Evolutionary conservation across 2,329 filamentous ascomycete genomes (phyloP), one percentile per base, ranked within the genome.

Genomic region (Fusarium oligoseptatum): DNA sequence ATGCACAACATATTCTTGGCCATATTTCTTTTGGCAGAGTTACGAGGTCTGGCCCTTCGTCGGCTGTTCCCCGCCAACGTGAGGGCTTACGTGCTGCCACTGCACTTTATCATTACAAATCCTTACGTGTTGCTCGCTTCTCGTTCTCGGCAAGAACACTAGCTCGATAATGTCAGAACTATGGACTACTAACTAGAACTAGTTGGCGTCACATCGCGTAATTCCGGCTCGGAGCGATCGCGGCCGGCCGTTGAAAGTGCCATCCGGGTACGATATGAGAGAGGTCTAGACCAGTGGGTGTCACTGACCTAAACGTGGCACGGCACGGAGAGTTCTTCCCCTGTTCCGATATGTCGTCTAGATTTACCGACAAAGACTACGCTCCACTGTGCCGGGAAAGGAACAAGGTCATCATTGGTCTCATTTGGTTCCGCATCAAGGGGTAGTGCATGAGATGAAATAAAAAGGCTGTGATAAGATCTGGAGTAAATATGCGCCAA

Each of bases 191-290:
- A 60, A 64, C 1, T 15, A 3, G n/a, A 7, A 57, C 2, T 89
- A 43, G 89, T 91, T 0, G 89, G 87, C 0, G 87, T 89, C 81
- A 88, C 86, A 0, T 89, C 87, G 2, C 85, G 88, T 55, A 92
- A 92, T 73, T 86, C 89, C 0, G 89, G 89, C 52, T 87, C 87
- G 3, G 90, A 92, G 2, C 84, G 89, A 10, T 90, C 88, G 12
- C 82, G 90, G 89, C 90, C 82, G 90, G 89, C 90, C 0, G 87
- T 92, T 2, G 87, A 88, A 1, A 87, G 87, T 1, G 89, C 88
- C 1, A 79, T 90, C 17, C 22, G 24, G 14, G 14, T 91, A 91
- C 79, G 91, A 91, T 73, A 84, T 84, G 80, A 80, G 75, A 80
- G 75, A 34, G 79, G 75, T 82, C 6, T 80, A 83, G 83, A 79